phyloP scores from a whole-genome alignment of 805 yeast genomes.

The Huiozyma sinensis region DNA sequence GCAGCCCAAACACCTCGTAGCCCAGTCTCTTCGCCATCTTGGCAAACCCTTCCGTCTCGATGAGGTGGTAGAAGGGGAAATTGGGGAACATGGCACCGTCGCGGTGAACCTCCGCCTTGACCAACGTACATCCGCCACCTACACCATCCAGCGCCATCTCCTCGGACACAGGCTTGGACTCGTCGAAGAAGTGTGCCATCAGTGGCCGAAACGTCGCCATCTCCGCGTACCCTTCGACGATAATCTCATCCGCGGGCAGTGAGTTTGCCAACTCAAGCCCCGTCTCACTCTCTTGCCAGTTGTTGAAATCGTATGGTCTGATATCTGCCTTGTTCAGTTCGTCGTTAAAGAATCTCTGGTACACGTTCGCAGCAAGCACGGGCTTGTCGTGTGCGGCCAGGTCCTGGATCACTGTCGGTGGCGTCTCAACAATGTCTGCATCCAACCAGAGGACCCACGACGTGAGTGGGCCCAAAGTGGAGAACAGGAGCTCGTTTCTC shows the following conservation, averaged over 20 bases:
- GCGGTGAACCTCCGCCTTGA: constrained; percentile 94
- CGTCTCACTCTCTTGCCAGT: constrained; percentile 83
- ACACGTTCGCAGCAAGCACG: constrained; percentile 85
- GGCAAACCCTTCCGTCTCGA: constrained; percentile 98
- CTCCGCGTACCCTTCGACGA: constrained; percentile 90
- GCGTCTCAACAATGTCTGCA: constrained; percentile 87
- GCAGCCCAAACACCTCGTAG: constrained; percentile 84
- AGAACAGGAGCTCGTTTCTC: constrained; percentile 80
- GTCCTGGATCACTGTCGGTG: constrained; percentile 74
- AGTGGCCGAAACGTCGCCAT: constrained; percentile 88
- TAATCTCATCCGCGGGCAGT: constrained; percentile 79
- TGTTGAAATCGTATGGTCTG: constrained; percentile 90
- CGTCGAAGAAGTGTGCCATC: constrained; percentile 81
- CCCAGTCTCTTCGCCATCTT: constrained; percentile 94
- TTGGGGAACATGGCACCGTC: constrained; percentile 99
- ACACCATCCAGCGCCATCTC: constrained; percentile 92
- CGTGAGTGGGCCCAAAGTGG: constrained; percentile 80
- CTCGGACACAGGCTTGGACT: constrained; percentile 46
- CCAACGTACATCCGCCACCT: constrained; percentile 94
- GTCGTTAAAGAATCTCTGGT: constrained; percentile 64
- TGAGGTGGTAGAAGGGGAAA: constrained; percentile 91
- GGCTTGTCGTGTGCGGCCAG: constrained; percentile 78
- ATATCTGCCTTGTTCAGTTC: constrained; percentile 45
- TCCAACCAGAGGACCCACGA: constrained; percentile 97
- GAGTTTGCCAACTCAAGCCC: constrained; percentile 65